Evolutionary conservation across 495 filamentous ascomycete genomes (phyloP).

Genomic region (Penicillium cataractarum): DNA sequence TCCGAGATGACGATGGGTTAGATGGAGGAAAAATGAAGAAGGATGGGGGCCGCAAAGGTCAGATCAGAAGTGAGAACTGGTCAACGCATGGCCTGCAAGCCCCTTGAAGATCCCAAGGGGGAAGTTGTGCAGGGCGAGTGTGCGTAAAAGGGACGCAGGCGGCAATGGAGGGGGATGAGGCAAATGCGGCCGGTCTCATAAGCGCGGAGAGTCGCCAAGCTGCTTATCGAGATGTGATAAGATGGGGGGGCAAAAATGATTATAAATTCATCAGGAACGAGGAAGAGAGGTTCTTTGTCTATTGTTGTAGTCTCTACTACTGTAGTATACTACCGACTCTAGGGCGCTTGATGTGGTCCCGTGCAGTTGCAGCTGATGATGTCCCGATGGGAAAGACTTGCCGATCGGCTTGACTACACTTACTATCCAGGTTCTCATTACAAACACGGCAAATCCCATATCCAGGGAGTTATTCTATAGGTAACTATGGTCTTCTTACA

Average conservation of each 20-base stretch:
- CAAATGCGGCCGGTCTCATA: constrained; percentile 31
- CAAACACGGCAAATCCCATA: neutral
- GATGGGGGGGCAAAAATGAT: constrained; percentile 14
- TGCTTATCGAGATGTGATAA: constrained; percentile 34
- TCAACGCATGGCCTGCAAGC: constrained; percentile 11
- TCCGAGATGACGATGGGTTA: neutral
- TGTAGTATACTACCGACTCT: neutral
- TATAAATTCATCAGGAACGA: constrained; percentile 2
- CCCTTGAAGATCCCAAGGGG: constrained; percentile 10
- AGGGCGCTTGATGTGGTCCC: constrained; percentile 7
- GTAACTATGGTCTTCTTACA: neutral
- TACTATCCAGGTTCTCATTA: neutral
- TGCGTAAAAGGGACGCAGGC: constrained; percentile 19
- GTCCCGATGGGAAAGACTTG: neutral
- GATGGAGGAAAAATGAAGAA: neutral
- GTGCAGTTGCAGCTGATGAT: constrained; percentile 9
- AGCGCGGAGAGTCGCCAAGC: constrained; percentile 31
- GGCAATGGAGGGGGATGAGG: constrained; percentile 34
- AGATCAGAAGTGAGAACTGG: neutral
- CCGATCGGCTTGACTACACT: neutral
- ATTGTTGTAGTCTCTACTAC: neutral
- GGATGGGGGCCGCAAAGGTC: neutral
- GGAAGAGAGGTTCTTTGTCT: neutral
- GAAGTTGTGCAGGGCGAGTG: constrained; percentile 20
- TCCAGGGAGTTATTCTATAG: neutral